Percentiles rank a stretch among this genome's conserved stretches.
Conservation (phyloP, 2,329 filamentous ascomycete genomes). For the Tolypocladium nubicola region DNA sequence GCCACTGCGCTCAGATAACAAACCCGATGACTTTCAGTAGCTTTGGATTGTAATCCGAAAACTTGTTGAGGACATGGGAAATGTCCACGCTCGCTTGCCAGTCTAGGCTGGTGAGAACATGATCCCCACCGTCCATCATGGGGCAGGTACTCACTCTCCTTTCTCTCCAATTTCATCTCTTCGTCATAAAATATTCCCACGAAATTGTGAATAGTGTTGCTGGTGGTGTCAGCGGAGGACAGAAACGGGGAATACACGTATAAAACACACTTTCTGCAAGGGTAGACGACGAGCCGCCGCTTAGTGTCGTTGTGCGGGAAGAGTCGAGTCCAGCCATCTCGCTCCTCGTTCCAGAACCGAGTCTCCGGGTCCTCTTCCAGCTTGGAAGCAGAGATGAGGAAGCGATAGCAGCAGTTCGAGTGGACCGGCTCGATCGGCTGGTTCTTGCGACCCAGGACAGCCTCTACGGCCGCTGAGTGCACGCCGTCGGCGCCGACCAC, state of each 20-base stretch:
- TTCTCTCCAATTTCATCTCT: constrained; percentile 4
- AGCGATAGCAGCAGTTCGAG: constrained; percentile 24
- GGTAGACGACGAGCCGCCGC: constrained; percentile 20
- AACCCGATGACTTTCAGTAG: constrained; percentile 17
- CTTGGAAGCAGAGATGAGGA: constrained; percentile 18
- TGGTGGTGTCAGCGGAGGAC: constrained; percentile 1
- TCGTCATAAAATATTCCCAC: constrained; percentile 19
- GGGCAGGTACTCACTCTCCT: constrained; percentile 8
- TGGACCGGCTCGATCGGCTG: constrained; percentile 13
- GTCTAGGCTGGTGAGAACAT: constrained; percentile 7
- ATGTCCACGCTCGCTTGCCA: constrained; percentile 20
- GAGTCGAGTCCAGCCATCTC: constrained; percentile 14
- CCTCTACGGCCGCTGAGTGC: constrained; percentile 20
- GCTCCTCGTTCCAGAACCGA: constrained; percentile 16
- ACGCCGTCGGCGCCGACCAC: constrained; percentile 35
- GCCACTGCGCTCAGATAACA: background rate
- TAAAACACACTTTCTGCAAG: constrained; percentile 17
- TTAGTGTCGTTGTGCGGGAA: constrained; percentile 11
- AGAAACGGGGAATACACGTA: too few relatives aligned
- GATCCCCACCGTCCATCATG: background rate
- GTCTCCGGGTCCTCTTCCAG: constrained; percentile 21
- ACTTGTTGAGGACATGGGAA: constrained; percentile 14
- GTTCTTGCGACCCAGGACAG: constrained; percentile 15
- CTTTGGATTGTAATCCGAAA: constrained; percentile 15
- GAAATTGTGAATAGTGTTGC: constrained; percentile 23